Base-by-base conservation (phyloP, 2,329 filamentous ascomycete species). In the Colletotrichum abscissum region DNA sequence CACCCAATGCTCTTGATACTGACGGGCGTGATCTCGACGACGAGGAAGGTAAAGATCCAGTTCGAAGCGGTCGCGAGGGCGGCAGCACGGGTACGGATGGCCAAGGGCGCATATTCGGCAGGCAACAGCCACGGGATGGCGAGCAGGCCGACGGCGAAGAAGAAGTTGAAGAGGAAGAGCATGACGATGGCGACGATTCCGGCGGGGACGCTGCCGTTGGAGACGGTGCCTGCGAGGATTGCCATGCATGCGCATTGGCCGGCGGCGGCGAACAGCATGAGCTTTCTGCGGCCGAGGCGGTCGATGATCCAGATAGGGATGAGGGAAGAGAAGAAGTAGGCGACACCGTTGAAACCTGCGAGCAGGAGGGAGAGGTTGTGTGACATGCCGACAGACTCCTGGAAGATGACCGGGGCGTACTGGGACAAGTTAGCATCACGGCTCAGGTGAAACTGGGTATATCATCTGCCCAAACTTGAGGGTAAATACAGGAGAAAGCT, bases 231-330 rank as follows among this genome's bases (percentile, higher is more conserved):
- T 2, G 85, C 84, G 11, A 87, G 79, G 2, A 87, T 78, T 12
- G 83, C 83, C 85, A 88, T 88, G 72, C 85, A 88, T 3, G 72
- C 76, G 69, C 80, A 78, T 55, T 84, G 82, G 1, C 81, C 82
- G 1, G 74, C 77, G 14, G 78, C 80, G 1, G 81, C 80, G 26
- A 83, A 90, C 78, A 91, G 85, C 86, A 92, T 89, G 79, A 91
- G 83, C 77, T 89, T 90, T 9, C 90, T 83, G 5, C 89, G 85
- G 22, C 89, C 90, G 75, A 87, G 86, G 2, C 79, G 78, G 46
- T 83, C 81, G 33, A 82, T 81, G 28, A 81, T 68, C 79, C 80
- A 82, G 42, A 82, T 81, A 0, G 80, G 79, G 2, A 82, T 77
- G 4, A 78, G 74, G n/a, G 78, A 78, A 0, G 78, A 78, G 24